Conservation (phyloP, 495 filamentous ascomycete species). For the Neurospora sp. region DNA sequence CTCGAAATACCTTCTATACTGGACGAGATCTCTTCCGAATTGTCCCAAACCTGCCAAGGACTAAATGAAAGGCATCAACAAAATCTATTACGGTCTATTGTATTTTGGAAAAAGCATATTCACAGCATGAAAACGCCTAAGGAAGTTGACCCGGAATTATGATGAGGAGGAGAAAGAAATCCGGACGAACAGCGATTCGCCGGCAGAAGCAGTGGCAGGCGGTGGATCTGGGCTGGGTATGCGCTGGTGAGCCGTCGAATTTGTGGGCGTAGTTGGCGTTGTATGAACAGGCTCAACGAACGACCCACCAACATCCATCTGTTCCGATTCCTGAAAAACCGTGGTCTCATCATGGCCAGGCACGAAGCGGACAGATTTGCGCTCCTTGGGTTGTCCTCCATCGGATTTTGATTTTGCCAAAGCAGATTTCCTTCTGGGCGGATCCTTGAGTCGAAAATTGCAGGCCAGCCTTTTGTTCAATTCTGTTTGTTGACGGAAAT, state of each 20-base stretch:
- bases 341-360: constrained; percentile 13
- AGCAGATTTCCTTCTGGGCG: neutral
- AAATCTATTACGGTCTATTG: too few relatives aligned
- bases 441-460: neutral
- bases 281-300: neutral
- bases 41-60: too few relatives aligned
- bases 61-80: too few relatives aligned
- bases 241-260: neutral
- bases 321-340: constrained; percentile 14
- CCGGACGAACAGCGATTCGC: too few relatives aligned
- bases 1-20: too few relatives aligned
- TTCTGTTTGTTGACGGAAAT: too few relatives aligned
- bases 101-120: too few relatives aligned
- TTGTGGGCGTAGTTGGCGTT: neutral
- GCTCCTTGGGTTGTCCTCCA: constrained; percentile 12
- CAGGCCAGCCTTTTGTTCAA: too few relatives aligned
- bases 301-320: constrained; percentile 14
- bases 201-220: constrained; percentile 1
- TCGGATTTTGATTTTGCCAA: neutral
- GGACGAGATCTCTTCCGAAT: too few relatives aligned
- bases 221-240: constrained; percentile 14
- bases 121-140: too few relatives aligned
- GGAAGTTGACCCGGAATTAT: too few relatives aligned
- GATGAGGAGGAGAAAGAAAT: too few relatives aligned
- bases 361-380: constrained; percentile 33